Evolutionary conservation across 2,329 filamentous ascomycete species (phyloP), one percentile per base, ranked within the genome.

Genomic region (Venturia carpophila): DNA sequence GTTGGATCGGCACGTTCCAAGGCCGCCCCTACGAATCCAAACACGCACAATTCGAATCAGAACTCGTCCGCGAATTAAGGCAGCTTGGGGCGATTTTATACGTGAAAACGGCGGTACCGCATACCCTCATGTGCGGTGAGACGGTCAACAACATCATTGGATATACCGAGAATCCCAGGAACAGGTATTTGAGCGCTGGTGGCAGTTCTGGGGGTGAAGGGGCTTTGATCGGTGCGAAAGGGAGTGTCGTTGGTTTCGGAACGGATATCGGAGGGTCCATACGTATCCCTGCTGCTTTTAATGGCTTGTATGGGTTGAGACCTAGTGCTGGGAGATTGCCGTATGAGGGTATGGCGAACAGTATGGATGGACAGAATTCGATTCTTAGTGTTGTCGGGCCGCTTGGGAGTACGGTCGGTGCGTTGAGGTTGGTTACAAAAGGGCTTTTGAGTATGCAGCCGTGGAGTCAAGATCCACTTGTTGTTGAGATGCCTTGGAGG

Each of bases 381-480:
- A 79, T 88, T 41, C 76, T 84, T 1, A 87, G 83, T 0, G 84
- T 87, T 1, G 80, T 87, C 15, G 88, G 87, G 0, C 85, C 86
- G 0, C 72, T 91, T 17, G 83, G 83, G 0, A 82, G 82, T 0
- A 84, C 82, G 0, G 74, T 82, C 1, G 77, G 79, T 1, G 82
- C 80, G 0, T 70, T 89, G 15, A 80, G 79, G 47, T 73, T 90
- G 3, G 70, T 86, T 1, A 78, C 85, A 1, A 80, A 84, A 69
- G 75, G 81, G 0, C 71, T 90, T 1, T 75, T 91, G 1, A 77
- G 76, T 15, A 80, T 80, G 41, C 70, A 84, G 64, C 88, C 88
- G 0, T 91, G 88, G 88, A 73, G 84, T 1, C 75, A 83, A 68
- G 88, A 91, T 71, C 87, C 88, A 0, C 75, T 86, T 0, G 85